Percentiles rank a stretch among this genome's conserved stretches.
phyloP scores from a whole-genome alignment of 1,284 basidiomycete species.

The Ceratobasidium sp. region DNA sequence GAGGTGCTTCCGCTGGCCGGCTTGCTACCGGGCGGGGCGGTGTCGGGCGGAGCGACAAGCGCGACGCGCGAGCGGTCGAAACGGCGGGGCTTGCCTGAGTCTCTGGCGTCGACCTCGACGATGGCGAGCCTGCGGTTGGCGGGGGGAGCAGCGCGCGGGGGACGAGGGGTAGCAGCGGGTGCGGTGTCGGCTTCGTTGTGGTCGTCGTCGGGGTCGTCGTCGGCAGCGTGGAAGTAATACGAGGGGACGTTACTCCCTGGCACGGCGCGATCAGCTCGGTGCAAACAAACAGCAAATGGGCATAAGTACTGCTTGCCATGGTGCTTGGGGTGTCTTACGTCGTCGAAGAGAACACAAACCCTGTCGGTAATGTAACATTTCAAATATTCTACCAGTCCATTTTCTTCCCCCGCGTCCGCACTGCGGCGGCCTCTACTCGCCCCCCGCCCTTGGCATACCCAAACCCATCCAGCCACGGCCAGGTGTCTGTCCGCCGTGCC shows the following conservation, averaged over 20 bases:
- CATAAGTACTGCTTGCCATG: not conserved
- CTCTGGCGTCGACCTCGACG: conserved; percentile 47
- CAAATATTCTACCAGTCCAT: conserved; percentile 56
- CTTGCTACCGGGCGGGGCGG: conserved; percentile 14
- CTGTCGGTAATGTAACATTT: not conserved
- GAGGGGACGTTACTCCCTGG: conserved; percentile 18
- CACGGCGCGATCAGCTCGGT: not conserved
- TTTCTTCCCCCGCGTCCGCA: conserved; percentile 53
- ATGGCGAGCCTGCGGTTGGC: conserved; percentile 47
- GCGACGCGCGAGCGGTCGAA: conserved; percentile 45
- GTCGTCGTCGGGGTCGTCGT: conserved; percentile 23
- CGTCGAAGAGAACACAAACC: conserved; percentile 1
- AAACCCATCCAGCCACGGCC: conserved; percentile 96
- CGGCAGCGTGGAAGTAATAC: conserved; percentile 25
- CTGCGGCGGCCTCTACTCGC: conserved; percentile 56
- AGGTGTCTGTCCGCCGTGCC: conserved; percentile 73
- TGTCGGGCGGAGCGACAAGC: conserved; percentile 47
- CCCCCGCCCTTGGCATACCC: conserved; percentile 77
- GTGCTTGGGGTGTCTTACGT: conserved; percentile 6
- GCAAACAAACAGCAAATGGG: not conserved
- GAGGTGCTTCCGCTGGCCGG: conserved; percentile 10
- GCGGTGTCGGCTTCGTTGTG: not conserved
- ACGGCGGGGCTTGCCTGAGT: conserved; percentile 7
- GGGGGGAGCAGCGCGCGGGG: not conserved
- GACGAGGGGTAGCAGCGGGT: not conserved